phyloP scores from a whole-genome alignment of 2,329 filamentous ascomycete species.

The Chrysoporthe cubensis region DNA sequence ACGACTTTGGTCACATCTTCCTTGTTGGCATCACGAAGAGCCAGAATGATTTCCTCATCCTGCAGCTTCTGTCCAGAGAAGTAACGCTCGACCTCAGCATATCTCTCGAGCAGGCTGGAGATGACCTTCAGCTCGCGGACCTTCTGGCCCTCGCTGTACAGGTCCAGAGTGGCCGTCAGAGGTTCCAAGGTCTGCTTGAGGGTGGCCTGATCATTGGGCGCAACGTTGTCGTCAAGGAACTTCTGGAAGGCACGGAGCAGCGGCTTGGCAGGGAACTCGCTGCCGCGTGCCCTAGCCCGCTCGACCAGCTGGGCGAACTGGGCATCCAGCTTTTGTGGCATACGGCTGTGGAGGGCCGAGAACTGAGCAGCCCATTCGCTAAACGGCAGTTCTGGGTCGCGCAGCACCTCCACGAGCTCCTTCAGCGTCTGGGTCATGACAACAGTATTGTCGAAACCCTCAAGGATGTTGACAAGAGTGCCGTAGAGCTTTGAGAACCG shows the following conservation, averaged over 20 bases:
- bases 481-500: conserved; percentile 76
- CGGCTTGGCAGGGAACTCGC: conserved; percentile 91
- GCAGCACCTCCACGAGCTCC: conserved; percentile 87
- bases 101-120: conserved; percentile 76
- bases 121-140: conserved; percentile 86
- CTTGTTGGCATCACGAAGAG: conserved; percentile 94
- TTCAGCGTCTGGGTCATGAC: conserved; percentile 89
- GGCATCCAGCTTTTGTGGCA: conserved; percentile 90
- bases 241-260: conserved; percentile 82
- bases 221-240: conserved; percentile 86
- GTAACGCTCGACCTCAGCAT: conserved; percentile 80
- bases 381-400: conserved; percentile 88
- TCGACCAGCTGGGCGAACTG: conserved; percentile 86
- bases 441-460: conserved; percentile 95
- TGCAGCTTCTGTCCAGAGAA: conserved; percentile 85
- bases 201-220: conserved; percentile 71
- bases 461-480: conserved; percentile 84
- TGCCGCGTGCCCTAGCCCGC: conserved; percentile 73
- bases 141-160: conserved; percentile 88
- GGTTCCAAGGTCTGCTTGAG: conserved; percentile 76
- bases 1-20: conserved; percentile 86
- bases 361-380: conserved; percentile 97
- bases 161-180: conserved; percentile 74
- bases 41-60: conserved; percentile 92
- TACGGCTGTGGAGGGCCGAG: conserved; percentile 93